These are phyloP conservation scores for Globisporangium paddicum DNA, from an alignment of 352 stramenopile species.

Conservation along the genomic window DNA sequence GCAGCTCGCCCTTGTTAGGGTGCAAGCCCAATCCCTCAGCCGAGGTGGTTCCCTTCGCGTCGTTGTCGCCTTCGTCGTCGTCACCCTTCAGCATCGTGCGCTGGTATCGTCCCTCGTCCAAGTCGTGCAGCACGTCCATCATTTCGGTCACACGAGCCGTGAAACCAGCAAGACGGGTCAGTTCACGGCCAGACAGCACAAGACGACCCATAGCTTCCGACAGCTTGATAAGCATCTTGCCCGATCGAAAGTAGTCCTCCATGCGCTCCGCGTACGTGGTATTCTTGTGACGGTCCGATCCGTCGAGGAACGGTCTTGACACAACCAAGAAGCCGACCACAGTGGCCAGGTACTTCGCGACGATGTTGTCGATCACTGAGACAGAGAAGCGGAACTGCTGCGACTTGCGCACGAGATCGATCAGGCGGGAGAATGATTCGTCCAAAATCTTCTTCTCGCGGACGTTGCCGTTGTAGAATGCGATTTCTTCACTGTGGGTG, in stretches of 20 bases:
- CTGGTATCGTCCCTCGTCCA: conserved; percentile 65
- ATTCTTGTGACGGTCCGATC: conserved; percentile 44
- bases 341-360: conserved; percentile 86
- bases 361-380: conserved; percentile 79
- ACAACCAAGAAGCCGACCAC: conserved; percentile 79
- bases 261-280: conserved; percentile 73
- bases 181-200: conserved; percentile 78
- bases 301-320: conserved; percentile 69
- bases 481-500: conserved; percentile 88
- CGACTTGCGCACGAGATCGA: conserved; percentile 60
- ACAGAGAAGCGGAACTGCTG: conserved; percentile 86
- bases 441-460: conserved; percentile 78
- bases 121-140: conserved; percentile 66
- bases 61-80: conserved; percentile 25
- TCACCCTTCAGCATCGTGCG: conserved; percentile 64
- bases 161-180: conserved; percentile 79
- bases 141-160: conserved; percentile 76
- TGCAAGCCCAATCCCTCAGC: conserved; percentile 47
- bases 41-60: conserved; percentile 22
- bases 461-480: conserved; percentile 89
- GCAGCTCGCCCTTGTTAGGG: conserved; percentile 55
- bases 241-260: conserved; percentile 83
- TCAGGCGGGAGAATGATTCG: conserved; percentile 57
- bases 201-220: conserved; percentile 81
- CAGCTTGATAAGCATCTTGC: conserved; percentile 86